Conservation (phyloP, 1,139 yeast genomes). For the Yamadazyma triangularis region DNA sequence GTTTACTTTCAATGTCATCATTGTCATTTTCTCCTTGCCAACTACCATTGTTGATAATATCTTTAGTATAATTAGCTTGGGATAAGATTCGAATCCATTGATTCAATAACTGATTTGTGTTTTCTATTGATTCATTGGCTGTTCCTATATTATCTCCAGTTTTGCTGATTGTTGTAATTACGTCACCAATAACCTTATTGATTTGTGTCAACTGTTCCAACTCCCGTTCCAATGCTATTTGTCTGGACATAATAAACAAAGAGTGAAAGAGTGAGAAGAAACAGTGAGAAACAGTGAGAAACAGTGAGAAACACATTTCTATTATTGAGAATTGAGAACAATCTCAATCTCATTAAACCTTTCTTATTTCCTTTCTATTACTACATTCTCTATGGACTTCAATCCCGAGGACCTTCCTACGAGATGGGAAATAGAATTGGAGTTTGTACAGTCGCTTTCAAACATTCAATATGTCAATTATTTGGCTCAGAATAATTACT, state of each 20-base stretch:
- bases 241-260: conserved; percentile 15
- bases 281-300: no score
- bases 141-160: conserved; percentile 25
- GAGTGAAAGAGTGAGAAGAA: conserved; percentile 86
- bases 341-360: conserved; percentile 96
- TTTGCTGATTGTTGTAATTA: conserved; percentile 24
- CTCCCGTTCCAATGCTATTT: conserved; percentile 34
- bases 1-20: conserved; percentile 16
- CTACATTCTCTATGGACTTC: conserved; percentile 58
- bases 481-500: conserved; percentile 68
- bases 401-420: conserved; percentile 43
- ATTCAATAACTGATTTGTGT: conserved; percentile 34
- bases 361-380: conserved; percentile 78
- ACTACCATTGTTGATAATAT: conserved; percentile 26
- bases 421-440: conserved; percentile 79
- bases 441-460: conserved; percentile 78
- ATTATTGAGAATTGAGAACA: conserved; percentile 85
- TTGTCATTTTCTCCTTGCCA: conserved; percentile 49
- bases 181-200: conserved; percentile 25
- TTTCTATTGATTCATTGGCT: conserved; percentile 29
- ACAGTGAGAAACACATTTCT: no score
- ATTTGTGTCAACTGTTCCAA: conserved; percentile 29
- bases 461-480: conserved; percentile 73
- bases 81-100: conserved; percentile 46
- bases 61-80: conserved; percentile 41